phyloP scores from a whole-genome alignment of 164 flowering plant species.

The Akebia trifoliata region DNA sequence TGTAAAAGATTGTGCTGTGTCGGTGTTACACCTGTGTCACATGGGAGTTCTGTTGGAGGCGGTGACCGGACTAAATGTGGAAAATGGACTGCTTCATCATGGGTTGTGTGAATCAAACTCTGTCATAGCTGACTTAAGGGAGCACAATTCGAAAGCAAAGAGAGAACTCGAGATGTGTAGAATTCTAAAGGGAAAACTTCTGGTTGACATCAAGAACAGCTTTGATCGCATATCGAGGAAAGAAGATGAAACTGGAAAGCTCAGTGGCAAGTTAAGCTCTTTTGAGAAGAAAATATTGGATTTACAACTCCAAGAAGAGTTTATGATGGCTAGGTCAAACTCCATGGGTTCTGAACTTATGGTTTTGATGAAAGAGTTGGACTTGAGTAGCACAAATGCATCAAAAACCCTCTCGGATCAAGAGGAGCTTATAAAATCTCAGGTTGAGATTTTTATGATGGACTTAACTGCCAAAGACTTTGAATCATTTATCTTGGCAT shows the following conservation, averaged over 20 bases:
- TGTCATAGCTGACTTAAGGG: constrained; percentile 51
- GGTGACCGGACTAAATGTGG: constrained; percentile 71
- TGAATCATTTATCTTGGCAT: constrained; percentile 46
- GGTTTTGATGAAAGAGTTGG: constrained; percentile 59
- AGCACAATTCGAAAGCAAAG: constrained; percentile 54
- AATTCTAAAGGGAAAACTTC: constrained; percentile 59
- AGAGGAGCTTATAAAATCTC: constrained; percentile 38
- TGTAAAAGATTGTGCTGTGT: constrained; percentile 73
- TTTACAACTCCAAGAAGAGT: constrained; percentile 75
- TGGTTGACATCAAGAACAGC: constrained; percentile 68
- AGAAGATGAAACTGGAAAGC: constrained; percentile 62
- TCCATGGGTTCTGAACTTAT: constrained; percentile 72
- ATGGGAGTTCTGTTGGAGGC: constrained; percentile 80
- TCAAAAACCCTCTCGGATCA: constrained; percentile 42
- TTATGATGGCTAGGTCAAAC: constrained; percentile 72
- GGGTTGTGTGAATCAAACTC: constrained; percentile 69
- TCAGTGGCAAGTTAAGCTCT: constrained; percentile 40
- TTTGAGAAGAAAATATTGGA: constrained; percentile 66
- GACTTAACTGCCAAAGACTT: constrained; percentile 49
- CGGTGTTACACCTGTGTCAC: constrained; percentile 86
- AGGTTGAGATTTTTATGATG: constrained; percentile 35
- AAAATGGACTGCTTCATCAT: constrained; percentile 79
- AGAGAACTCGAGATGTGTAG: constrained; percentile 75
- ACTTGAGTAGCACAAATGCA: constrained; percentile 36
- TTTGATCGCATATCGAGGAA: constrained; percentile 63